Evolutionary conservation across 345 rosid genomes (phyloP), one percentile per base, ranked within the genome.

Genomic region (Syzygium aromaticum): DNA sequence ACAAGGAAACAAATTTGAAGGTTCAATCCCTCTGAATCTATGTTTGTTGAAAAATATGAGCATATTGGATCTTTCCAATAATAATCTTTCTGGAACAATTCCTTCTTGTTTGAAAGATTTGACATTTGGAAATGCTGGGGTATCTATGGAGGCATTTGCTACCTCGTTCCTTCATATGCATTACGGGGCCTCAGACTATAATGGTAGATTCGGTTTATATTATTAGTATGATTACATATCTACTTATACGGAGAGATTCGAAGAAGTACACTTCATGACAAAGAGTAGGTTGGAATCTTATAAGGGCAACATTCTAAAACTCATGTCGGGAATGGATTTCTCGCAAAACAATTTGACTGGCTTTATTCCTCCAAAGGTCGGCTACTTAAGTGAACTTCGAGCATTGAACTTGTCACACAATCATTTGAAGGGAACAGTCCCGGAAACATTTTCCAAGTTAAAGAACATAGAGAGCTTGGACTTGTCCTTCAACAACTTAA

Each of bases 1-100:
- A 33, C 86, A 12, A 21, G 61, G 61, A 27, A 86, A 86, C 23
- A 86, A 86, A 38, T 51, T 86, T 30, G 19, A 78, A 3, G 85
- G 85, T 53, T 8, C 17, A 30, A 78, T 86, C 67, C 51, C 88
- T 52, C 46, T 0, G 3, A 9, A 59, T 12, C 28, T 57, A 23
- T 85, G 86, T 23, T 6, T 38, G 27, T 3, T 85, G 51, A 40
- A 54, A 8, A 38, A 21, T 6, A 28, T 56, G 27, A 85, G 77
- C 19, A 85, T 85, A 85, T 38, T 85, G 22, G 86, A 85, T 57
- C 86, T 85, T 51, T 85, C 86, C 0, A 13, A 5, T 57, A 85
- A 85, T 27, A 40, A 59, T 54, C 23, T 85, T 2, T 59, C 0
- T 2, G 78, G 78, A 59, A 33, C 14, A 23, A 85, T 85, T 61